Conservation (phyloP, 345 rosid species). For the Capsella bursapastoris region DNA sequence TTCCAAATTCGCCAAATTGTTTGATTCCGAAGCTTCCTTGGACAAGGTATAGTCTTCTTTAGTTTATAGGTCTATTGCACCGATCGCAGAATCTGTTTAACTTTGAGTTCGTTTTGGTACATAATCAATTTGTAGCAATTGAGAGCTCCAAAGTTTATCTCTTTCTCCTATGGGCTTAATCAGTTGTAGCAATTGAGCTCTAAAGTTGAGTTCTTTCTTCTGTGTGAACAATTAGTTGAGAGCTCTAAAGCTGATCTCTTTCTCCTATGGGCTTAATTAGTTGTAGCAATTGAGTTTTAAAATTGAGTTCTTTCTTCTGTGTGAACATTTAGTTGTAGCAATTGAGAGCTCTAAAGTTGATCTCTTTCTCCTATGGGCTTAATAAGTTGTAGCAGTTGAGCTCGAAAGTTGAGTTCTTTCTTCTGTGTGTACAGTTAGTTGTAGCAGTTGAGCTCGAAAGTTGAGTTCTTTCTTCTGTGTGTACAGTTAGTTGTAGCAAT, state of each 20-base stretch:
- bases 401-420: background rate
- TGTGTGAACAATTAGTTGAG: background rate
- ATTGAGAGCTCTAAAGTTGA: background rate
- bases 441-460: background rate
- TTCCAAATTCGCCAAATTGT: slow-evolving; percentile 75
- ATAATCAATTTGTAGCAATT: background rate
- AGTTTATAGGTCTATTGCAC: slow-evolving; percentile 1
- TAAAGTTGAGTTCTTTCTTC: background rate
- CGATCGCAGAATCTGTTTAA: background rate
- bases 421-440: background rate
- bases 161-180: background rate
- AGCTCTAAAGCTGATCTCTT: background rate
- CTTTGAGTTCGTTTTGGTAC: background rate
- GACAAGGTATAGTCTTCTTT: slow-evolving; percentile 61
- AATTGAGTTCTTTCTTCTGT: background rate
- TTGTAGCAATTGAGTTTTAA: background rate
- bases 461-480: background rate
- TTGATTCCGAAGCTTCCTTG: slow-evolving; percentile 97
- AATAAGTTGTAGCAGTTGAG: background rate
- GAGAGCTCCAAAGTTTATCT: background rate
- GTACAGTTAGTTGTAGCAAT: background rate
- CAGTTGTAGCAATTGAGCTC: background rate
- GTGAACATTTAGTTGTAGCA: background rate
- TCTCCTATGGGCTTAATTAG: background rate
- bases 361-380: background rate